phyloP scores from a whole-genome alignment of 768 basidiomycete species.

The Mycena haematopus region DNA sequence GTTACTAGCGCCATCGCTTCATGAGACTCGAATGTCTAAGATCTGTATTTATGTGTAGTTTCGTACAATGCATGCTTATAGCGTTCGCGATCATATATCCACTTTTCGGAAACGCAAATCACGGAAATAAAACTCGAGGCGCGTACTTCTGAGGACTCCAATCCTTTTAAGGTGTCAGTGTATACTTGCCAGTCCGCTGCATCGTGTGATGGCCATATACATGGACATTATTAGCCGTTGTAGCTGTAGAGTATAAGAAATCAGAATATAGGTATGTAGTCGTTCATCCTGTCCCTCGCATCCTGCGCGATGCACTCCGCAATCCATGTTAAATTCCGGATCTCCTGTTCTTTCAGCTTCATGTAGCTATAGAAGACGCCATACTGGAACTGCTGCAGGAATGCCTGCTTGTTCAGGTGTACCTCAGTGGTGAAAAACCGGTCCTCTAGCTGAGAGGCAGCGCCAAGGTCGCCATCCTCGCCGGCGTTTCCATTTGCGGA shows the following conservation, averaged over 20 bases:
- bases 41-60: conserved; percentile 24
- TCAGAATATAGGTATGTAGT: conserved; percentile 92
- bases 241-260: conserved; percentile 22
- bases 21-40: conserved; percentile 14
- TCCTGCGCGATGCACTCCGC: conserved; percentile 98
- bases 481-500: conserved; percentile 38
- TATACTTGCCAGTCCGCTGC: conserved; percentile 1
- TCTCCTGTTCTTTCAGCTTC: conserved; percentile 91
- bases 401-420: conserved; percentile 90
- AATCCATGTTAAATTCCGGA: conserved; percentile 90
- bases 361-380: conserved; percentile 93
- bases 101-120: too few species aligned
- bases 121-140: too few species aligned
- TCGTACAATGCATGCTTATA: too few species aligned
- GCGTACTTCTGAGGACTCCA: too few species aligned
- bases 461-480: conserved; percentile 48
- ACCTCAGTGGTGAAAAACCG: conserved; percentile 95
- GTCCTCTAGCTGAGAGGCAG: conserved; percentile 82
- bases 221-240: conserved; percentile 8
- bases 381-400: conserved; percentile 96
- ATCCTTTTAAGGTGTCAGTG: too few species aligned
- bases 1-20: conserved; percentile 44
- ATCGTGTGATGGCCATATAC: background rate
- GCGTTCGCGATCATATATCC: too few species aligned
- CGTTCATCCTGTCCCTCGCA: conserved; percentile 93